Evolutionary conservation across 2,329 filamentous ascomycete genomes (phyloP), one percentile per base, ranked within the genome.

Genomic region (Verticillium dahliae): DNA sequence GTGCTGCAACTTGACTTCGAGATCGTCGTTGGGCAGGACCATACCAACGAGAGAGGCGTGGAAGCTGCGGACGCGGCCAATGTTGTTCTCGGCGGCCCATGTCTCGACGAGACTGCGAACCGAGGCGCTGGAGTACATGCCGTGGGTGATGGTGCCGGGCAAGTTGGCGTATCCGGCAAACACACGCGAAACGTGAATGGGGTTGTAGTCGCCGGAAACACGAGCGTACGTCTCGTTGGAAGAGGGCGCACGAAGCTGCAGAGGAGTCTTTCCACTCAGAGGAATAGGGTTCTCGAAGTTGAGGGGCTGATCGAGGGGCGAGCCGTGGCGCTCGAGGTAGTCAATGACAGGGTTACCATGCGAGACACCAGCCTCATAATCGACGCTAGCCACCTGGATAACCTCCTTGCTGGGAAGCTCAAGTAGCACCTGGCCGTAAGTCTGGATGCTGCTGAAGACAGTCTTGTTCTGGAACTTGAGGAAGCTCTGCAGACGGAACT

Each of bases 61-160:
- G 86, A 97, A 99, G 78, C 94, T 97, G 71, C 95, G 89, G 59
- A 99, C 94, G 70, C 95, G 94, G 55, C 95, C 94, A 69, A 98
- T 89, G 73, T 99, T 95, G 83, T 99, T 99, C 81, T 99, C 96
- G 0, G 94, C 95, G 59, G 96, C 95, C 95, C 95, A 99, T 0
- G 92, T 99, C 82, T 99, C 95, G 6, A 99, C 93, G 60, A 99
- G 81, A 73, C 92, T 96, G 70, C 96, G 90, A 34, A 99, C 95
- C 41, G 95, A 91, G 67, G 95, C 95, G 76, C 94, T 98, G 1
- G 94, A 96, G 83, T 98, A 99, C 95, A 99, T 99, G 73, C 95
- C 95, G 74, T 99, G 95, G 1, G 95, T 99, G 72, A 99, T 99
- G 55, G 95, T 99, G 58, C 95, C 96, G 1, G 93, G 93, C 15